Base-by-base conservation (phyloP, 2,329 filamentous ascomycete species). In the Trematosphaeria pertusa region DNA sequence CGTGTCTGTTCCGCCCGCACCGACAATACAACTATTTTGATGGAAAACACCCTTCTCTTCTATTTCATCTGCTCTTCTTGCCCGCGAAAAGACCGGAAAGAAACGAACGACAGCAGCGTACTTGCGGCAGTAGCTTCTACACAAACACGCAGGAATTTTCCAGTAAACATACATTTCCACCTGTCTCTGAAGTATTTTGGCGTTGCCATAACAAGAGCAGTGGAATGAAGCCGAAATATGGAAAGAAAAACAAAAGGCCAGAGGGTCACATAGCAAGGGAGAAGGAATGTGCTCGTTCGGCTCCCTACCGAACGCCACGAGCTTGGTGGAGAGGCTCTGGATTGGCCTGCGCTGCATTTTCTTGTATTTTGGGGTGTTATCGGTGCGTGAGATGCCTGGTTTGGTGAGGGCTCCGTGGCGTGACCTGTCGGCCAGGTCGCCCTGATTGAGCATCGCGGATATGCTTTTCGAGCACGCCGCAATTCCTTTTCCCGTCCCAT, bases 211-310 rank as follows among this genome's bases (percentile, higher is more conserved):
- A 65, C 61, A 66, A 62, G 50, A 20, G 35, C 46, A 15, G 21
- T 55, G 70, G 71, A 73, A 74, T 73, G 71, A 49, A 54, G 53
- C 34, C 46, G 49, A 62, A 60, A 65, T 52, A 67, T 65, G 62
- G 52, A 54, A 47, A 50, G 52, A 53, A 64, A 60, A 63, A 65
- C 57, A 65, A 62, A 43, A 31, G 38, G 24, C 24, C 19, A 9
- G 32, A 34, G 37, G 38, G 37, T 36, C 31, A 33, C 40, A 36
- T 39, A 59, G 52, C 50, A 61, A 65, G 63, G 62, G 61, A 59
- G 58, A 44, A 46, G 63, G 62, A 68, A 65, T 65, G 62, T 54
- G 45, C 40, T 40, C 37, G 17, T 44, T 34, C 26, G 42, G 44
- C 37, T 31, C 48, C 43, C 40, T n/a, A n/a, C n/a, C n/a, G n/a